A percentile compares a stretch with the other conserved stretches of the same genome.
Evolutionary conservation across 345 rosid genomes (phyloP).

Genomic region (Linum trigynum): DNA sequence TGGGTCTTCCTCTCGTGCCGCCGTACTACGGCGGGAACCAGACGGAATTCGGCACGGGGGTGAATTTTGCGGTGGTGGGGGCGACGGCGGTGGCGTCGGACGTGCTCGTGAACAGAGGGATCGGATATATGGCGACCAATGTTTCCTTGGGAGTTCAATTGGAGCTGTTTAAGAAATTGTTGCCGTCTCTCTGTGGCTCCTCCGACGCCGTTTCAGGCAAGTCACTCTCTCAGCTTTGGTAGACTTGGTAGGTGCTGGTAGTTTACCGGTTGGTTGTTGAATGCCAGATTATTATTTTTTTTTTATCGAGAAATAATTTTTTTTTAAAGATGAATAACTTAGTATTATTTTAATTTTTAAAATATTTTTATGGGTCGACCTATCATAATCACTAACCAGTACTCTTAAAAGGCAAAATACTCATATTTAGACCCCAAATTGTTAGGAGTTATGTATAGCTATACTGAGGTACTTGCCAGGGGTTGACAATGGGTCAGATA

Average conservation of each 20-base stretch:
- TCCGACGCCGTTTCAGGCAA: slow-evolving; percentile 16
- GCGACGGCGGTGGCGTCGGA: slow-evolving; percentile 36
- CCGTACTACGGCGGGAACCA: slow-evolving; percentile 28
- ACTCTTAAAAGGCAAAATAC: no score
- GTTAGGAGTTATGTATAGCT: no score
- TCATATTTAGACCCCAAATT: no score
- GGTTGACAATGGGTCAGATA: no score
- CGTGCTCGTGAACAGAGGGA: slow-evolving; percentile 24
- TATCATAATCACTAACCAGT: no score
- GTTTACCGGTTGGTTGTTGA: no score
- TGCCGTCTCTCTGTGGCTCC: slow-evolving; percentile 29
- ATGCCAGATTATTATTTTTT: no score
- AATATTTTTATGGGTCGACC: no score
- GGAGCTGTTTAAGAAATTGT: slow-evolving; percentile 28
- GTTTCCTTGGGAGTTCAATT: slow-evolving; percentile 32
- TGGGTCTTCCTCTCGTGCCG: slow-evolving; percentile 31
- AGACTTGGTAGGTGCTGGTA: no score
- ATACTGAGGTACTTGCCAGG: no score
- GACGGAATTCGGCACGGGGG: slow-evolving; percentile 25
- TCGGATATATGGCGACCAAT: slow-evolving; percentile 18
- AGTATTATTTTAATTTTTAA: no score
- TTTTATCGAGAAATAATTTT: neutral
- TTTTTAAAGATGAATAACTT: neutral
- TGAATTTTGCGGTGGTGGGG: slow-evolving; percentile 44
- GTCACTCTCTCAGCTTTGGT: neutral